Conservation (phyloP, 495 filamentous ascomycete genomes). For the Daldinia concentrica region DNA sequence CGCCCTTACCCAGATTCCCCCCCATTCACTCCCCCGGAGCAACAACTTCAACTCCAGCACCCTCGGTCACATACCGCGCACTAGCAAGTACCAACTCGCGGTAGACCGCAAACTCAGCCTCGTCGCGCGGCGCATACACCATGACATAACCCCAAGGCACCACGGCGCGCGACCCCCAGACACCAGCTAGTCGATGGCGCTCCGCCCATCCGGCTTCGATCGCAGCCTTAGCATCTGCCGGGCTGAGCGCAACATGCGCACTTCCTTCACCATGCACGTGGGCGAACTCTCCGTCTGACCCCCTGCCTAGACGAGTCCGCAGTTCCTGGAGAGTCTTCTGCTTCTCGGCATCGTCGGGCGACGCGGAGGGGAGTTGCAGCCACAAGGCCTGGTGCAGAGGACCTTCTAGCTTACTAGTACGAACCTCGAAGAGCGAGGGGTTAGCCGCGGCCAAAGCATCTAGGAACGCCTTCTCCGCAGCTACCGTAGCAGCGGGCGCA, state of each 20-base stretch:
- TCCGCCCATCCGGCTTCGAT: slow-evolving; percentile 49
- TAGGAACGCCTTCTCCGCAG: slow-evolving; percentile 20
- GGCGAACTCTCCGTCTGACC: slow-evolving; percentile 42
- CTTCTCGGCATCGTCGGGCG: background rate
- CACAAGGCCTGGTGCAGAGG: slow-evolving; percentile 40
- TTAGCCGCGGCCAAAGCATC: slow-evolving; percentile 25
- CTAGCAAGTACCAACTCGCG: slow-evolving; percentile 36
- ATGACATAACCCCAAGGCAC: slow-evolving; percentile 46
- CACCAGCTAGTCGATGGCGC: slow-evolving; percentile 44
- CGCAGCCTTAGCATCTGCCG: slow-evolving; percentile 45
- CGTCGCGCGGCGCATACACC: slow-evolving; percentile 49
- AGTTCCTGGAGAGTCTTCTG: background rate
- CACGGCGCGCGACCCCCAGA: slow-evolving; percentile 13
- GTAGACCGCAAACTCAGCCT: slow-evolving; percentile 44
- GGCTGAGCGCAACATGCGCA: slow-evolving; percentile 44
- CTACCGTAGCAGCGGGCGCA: background rate
- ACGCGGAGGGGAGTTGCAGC: slow-evolving; percentile 11
- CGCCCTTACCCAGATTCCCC: background rate
- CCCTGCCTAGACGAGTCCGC: slow-evolving; percentile 16
- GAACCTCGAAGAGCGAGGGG: slow-evolving; percentile 30
- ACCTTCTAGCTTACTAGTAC: slow-evolving; percentile 42
- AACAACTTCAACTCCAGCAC: slow-evolving; percentile 28
- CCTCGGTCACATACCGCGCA: slow-evolving; percentile 29
- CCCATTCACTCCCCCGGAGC: slow-evolving; percentile 14
- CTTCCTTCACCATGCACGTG: slow-evolving; percentile 50